Evolutionary conservation across 2,329 filamentous ascomycete genomes (phyloP), one percentile per base, ranked within the genome.

Genomic region (Cadophora sp.): DNA sequence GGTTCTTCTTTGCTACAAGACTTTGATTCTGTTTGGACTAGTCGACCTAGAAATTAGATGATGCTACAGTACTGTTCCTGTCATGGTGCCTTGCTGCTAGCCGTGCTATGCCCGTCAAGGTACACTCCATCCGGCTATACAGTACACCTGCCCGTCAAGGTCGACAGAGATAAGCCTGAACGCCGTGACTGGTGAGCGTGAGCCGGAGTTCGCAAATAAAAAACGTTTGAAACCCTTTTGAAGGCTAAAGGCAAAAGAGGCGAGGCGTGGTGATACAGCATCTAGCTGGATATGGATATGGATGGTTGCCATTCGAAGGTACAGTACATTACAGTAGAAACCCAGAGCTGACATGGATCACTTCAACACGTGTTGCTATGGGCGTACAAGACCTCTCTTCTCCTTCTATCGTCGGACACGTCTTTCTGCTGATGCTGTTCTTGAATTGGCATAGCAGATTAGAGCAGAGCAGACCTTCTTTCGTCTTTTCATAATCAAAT

Each of bases 401-500:
- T 40, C 58, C 43, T 58, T 48, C 37, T 43, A 1, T 48, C 31
- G 53, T 58, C n/a, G n/a, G 4, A 51, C 24, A 50, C 55, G 40
- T 46, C 22, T 22, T 27, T 46, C 22, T 26, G 31, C 31, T 34
- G 31, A 31, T 58, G 48, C 48, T 29, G 19, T 24, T n/a, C 48
- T 59, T 43, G 22, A 26, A 48, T n/a, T 16, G 24, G 60, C 29
- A 51, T 50, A n/a, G n/a, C n/a, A n/a, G n/a, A n/a, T n/a, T n/a
- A n/a, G n/a, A 51, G 14, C n/a, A 62, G n/a, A 40, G 34, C 24
- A 48, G 58, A n/a, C 46, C 51, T 27, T 24, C 16, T 61, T 56
- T 53, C 65, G 62, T 55, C 37, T 59, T 50, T 66, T 40, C 6
- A 22, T 53, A 2, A 46, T 63, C 62, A 43, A 61, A 61, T 69